A percentile compares a stretch with the other conserved stretches of the same genome.
These are phyloP conservation scores for Hanseniaspora lindneri DNA, from an alignment of 805 yeast species.

Conservation along the genomic window DNA sequence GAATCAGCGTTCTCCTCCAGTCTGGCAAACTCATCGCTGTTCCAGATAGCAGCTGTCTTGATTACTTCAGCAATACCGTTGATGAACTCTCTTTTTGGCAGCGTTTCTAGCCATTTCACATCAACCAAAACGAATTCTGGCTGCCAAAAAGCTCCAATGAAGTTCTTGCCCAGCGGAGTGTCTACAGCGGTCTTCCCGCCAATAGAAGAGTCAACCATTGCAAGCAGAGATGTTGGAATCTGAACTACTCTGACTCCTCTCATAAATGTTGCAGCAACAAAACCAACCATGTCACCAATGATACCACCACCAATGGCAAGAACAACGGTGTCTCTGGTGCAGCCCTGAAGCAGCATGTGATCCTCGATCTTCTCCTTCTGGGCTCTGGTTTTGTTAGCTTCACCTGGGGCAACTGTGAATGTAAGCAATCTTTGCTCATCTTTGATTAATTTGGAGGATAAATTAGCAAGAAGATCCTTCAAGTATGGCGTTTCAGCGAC, in stretches of 20 bases:
- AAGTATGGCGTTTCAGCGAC: conserved; percentile 56
- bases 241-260: conserved; percentile 91
- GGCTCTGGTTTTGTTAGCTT: conserved; percentile 71
- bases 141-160: conserved; percentile 96
- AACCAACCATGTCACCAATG: conserved; percentile 98
- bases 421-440: conserved; percentile 52
- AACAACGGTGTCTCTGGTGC: conserved; percentile 91
- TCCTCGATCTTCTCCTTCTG: conserved; percentile 93
- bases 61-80: conserved; percentile 98
- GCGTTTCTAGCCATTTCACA: conserved; percentile 69
- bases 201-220: conserved; percentile 97
- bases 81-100: conserved; percentile 87
- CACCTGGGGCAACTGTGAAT: conserved; percentile 83
- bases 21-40: conserved; percentile 73
- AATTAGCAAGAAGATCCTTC: conserved; percentile 34
- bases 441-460: conserved; percentile 36
- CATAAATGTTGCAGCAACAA: conserved; percentile 98
- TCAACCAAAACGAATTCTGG: conserved; percentile 82
- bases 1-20: conserved; percentile 62
- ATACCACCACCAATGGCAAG: conserved; percentile 97
- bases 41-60: conserved; percentile 97
- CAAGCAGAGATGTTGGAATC: conserved; percentile 81
- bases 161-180: conserved; percentile 89
- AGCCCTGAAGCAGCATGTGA: conserved; percentile 64
- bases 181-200: conserved; percentile 99